Evolutionary conservation across 2,329 filamentous ascomycete genomes (phyloP).

Genomic region (Xylariaceae sp.): DNA sequence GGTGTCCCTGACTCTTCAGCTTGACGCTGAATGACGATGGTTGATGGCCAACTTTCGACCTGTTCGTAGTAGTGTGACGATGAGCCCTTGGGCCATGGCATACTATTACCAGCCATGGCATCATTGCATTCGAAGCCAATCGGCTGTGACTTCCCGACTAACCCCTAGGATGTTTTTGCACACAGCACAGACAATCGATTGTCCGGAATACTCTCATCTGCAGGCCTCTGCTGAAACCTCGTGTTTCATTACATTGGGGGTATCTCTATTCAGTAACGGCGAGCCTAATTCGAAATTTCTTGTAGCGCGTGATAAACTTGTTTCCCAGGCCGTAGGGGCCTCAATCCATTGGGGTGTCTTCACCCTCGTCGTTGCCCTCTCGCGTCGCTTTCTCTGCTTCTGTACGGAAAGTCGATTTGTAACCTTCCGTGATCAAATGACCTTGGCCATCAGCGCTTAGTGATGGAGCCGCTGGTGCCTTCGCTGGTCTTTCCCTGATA

Average conservation of each 20-base stretch:
- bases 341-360: background rate
- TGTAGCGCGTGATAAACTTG: constrained; percentile 14
- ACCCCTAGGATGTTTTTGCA: background rate
- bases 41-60: constrained; percentile 73
- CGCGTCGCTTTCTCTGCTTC: constrained; percentile 22
- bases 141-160: background rate
- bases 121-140: background rate
- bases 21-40: constrained; percentile 61
- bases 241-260: constrained; percentile 13
- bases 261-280: constrained; percentile 12
- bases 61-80: constrained; percentile 19
- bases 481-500: constrained; percentile 48
- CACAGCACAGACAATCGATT: background rate
- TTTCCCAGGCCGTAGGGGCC: background rate
- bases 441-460: constrained; percentile 34
- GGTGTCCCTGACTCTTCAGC: constrained; percentile 83
- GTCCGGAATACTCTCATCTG: background rate
- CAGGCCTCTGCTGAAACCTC: background rate
- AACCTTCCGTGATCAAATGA: constrained; percentile 48
- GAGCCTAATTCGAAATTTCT: constrained; percentile 14
- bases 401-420: constrained; percentile 39
- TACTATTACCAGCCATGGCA: background rate
- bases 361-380: constrained; percentile 15
- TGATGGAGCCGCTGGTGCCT: constrained; percentile 36
- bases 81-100: background rate